Percentiles rank a stretch among this genome's conserved stretches.
phyloP scores from a whole-genome alignment of 805 yeast species.

The Diddensiella transvaalensis region DNA sequence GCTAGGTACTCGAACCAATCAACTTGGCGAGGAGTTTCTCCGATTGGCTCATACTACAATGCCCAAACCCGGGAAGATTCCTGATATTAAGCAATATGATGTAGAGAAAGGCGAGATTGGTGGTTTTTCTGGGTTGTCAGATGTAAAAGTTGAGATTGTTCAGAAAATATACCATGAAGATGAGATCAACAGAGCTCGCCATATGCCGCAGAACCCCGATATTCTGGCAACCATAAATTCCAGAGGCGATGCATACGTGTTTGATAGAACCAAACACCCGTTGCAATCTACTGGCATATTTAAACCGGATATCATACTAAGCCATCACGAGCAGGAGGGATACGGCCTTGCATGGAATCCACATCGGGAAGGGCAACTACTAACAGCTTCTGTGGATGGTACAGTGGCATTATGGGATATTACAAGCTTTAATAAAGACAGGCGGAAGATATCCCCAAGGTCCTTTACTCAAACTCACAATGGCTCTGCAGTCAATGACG shows the following conservation, averaged over 20 bases:
- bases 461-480: conserved; percentile 34
- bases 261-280: conserved; percentile 82
- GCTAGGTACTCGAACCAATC: conserved; percentile 63
- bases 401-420: conserved; percentile 66
- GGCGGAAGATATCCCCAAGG: conserved; percentile 28
- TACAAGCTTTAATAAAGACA: conserved; percentile 35
- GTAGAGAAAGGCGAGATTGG: conserved; percentile 35
- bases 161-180: conserved; percentile 68
- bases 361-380: conserved; percentile 53
- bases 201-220: conserved; percentile 85
- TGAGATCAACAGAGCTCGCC: conserved; percentile 68
- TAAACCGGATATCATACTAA: conserved; percentile 52
- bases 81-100: conserved; percentile 38
- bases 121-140: conserved; percentile 31
- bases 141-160: conserved; percentile 36
- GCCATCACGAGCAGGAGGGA: conserved; percentile 41
- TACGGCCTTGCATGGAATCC: conserved; percentile 76
- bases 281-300: conserved; percentile 38
- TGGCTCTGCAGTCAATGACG: conserved; percentile 58
- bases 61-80: conserved; percentile 11
- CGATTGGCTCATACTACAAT: conserved; percentile 35
- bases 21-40: conserved; percentile 49
- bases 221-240: conserved; percentile 68
- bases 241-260: conserved; percentile 60
- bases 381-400: conserved; percentile 61